phyloP scores from a whole-genome alignment of 345 rosid species.

The Pistacia integerrima region DNA sequence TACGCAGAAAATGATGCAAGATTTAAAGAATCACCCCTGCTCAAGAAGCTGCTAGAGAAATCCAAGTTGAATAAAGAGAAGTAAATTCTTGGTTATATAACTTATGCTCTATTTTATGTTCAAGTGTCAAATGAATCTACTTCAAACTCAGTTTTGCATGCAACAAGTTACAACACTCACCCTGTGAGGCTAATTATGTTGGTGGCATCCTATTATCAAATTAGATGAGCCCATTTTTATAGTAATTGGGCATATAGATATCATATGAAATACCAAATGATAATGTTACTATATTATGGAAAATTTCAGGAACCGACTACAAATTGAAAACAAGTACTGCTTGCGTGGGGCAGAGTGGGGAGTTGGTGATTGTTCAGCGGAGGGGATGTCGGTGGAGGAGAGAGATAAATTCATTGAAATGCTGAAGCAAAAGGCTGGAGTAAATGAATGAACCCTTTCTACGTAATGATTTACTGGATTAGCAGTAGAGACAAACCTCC shows the following conservation, averaged over 20 bases:
- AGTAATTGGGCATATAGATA: neutral
- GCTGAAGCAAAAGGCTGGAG: constrained; percentile 70
- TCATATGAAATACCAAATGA: neutral
- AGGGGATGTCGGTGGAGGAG: constrained; percentile 75
- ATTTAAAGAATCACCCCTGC: constrained; percentile 82
- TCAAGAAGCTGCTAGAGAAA: constrained; percentile 76
- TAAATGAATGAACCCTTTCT: constrained; percentile 25
- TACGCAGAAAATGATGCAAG: constrained; percentile 78
- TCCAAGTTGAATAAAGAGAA: constrained; percentile 79
- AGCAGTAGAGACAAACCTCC: neutral
- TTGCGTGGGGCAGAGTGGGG: constrained; percentile 96
- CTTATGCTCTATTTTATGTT: neutral
- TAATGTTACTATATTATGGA: neutral
- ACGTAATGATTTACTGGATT: neutral
- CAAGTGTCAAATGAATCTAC: no score
- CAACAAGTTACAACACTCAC: neutral
- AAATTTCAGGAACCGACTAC: constrained; percentile 60
- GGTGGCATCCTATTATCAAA: neutral
- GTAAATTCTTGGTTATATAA: constrained; percentile 36
- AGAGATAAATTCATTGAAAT: constrained; percentile 76
- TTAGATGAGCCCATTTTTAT: neutral
- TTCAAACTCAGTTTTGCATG: no score
- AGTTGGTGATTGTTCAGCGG: constrained; percentile 89
- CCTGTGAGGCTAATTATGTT: neutral
- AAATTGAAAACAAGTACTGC: constrained; percentile 78